Percentiles rank a stretch among this genome's conserved stretches.
Conservation (phyloP, 306 rosid genomes). For the Begonia masoniana region DNA sequence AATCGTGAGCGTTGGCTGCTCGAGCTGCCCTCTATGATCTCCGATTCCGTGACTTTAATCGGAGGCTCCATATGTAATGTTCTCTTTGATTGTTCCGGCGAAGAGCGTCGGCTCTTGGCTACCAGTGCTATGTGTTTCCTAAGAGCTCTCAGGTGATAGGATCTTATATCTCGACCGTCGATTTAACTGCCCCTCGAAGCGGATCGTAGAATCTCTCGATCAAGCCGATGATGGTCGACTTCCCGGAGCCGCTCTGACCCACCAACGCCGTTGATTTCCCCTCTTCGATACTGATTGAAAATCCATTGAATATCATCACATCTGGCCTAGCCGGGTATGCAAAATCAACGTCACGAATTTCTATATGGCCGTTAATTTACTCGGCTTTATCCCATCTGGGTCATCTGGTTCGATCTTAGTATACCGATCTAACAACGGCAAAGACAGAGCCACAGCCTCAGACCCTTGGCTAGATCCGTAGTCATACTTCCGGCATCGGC, state of each 20-base stretch:
- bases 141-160: constrained; percentile 34
- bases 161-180: constrained; percentile 40
- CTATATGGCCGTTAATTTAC: constrained; percentile 33
- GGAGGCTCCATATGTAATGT: constrained; percentile 44
- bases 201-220: constrained; percentile 81
- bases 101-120: constrained; percentile 73
- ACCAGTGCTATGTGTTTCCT: constrained; percentile 67
- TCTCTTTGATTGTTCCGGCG: constrained; percentile 60
- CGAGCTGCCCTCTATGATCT: constrained; percentile 53
- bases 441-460: constrained; percentile 42
- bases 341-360: constrained; percentile 39
- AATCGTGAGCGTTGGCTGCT: constrained; percentile 70
- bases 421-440: constrained; percentile 43
- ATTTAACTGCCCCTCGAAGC: constrained; percentile 35
- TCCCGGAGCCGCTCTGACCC: constrained; percentile 78
- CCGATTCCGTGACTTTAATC: constrained; percentile 36
- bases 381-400: constrained; percentile 12
- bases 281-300: constrained; percentile 46
- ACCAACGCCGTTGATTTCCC: constrained; percentile 59
- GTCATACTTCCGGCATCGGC: constrained; percentile 78
- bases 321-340: constrained; percentile 59
- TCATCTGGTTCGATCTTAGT: constrained; percentile 59
- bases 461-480: constrained; percentile 63
- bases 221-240: constrained; percentile 68
- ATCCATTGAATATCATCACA: constrained; percentile 53